A percentile compares a stretch with the other conserved stretches of the same genome.
Conservation (phyloP, 1,284 basidiomycete species). For the Trichosporon sp. region DNA sequence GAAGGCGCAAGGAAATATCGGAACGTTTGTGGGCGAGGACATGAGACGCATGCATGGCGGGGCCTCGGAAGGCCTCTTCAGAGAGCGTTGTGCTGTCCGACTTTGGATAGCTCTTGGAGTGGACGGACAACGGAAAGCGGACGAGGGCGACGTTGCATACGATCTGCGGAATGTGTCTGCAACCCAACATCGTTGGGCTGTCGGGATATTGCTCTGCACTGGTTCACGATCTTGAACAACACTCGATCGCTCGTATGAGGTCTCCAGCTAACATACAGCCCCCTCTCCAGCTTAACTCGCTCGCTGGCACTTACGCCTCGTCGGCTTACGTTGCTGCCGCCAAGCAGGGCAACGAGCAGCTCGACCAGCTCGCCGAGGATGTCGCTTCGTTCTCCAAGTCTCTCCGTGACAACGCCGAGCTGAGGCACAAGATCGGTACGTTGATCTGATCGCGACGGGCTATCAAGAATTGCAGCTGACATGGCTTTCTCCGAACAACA, state of each 20-base stretch:
- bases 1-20: neutral
- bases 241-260: too few relatives aligned
- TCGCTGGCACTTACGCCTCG: slow-evolving; percentile 78
- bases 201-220: neutral
- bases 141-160: too few relatives aligned
- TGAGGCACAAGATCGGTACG: slow-evolving; percentile 57
- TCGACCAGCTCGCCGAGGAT: slow-evolving; percentile 71
- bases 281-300: slow-evolving; percentile 49
- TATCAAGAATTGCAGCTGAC: too few relatives aligned
- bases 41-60: neutral
- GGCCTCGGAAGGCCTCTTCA: neutral
- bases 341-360: slow-evolving; percentile 62
- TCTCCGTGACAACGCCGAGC: neutral
- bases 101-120: neutral
- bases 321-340: slow-evolving; percentile 90
- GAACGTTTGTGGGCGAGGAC: neutral
- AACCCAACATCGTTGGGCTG: neutral
- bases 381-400: slow-evolving; percentile 61
- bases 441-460: too few relatives aligned
- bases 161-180: neutral
- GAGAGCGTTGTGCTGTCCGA: neutral
- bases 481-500: too few relatives aligned
- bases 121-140: neutral
- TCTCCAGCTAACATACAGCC: slow-evolving; percentile 35
- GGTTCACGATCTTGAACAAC: too few relatives aligned